Percentiles rank a stretch among this genome's conserved stretches.
Conservation (phyloP, 2,329 filamentous ascomycete species). For the Aspergillus ustus region DNA sequence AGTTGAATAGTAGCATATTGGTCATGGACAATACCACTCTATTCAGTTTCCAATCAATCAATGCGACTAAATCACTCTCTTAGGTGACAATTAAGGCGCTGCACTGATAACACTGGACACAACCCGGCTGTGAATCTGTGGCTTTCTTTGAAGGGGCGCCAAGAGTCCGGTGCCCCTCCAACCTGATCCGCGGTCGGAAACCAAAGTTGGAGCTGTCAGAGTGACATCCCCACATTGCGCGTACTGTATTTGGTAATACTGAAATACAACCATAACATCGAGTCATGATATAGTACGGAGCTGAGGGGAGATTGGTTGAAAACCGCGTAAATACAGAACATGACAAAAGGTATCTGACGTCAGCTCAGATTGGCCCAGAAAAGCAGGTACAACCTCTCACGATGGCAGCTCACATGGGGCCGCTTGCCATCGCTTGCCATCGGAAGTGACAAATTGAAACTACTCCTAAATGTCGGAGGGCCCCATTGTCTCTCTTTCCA, state of each 20-base stretch:
- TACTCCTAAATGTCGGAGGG: background rate
- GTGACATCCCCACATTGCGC: background rate
- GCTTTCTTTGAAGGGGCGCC: background rate
- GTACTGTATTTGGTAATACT: background rate
- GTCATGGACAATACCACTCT: background rate
- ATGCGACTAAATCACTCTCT: background rate
- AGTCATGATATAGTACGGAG: no score
- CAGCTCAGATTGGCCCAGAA: constrained; percentile 17
- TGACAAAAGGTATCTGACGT: constrained; percentile 9
- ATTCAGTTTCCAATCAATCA: background rate
- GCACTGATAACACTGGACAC: background rate
- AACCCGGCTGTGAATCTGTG: background rate
- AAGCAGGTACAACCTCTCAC: constrained; percentile 24
- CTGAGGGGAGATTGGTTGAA: background rate
- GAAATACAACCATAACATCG: background rate
- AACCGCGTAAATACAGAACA: background rate
- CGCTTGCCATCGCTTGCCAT: constrained; percentile 42
- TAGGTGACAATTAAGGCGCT: background rate
- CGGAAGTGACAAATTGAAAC: constrained; percentile 39
- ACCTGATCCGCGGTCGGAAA: background rate
- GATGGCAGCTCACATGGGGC: constrained; percentile 13
- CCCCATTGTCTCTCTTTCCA: background rate
- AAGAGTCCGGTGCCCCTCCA: background rate
- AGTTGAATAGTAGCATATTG: background rate
- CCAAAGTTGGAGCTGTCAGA: background rate